Evolutionary conservation across 78 protist species (phyloP).

Genomic region (Dictyostelium intermedium): DNA sequence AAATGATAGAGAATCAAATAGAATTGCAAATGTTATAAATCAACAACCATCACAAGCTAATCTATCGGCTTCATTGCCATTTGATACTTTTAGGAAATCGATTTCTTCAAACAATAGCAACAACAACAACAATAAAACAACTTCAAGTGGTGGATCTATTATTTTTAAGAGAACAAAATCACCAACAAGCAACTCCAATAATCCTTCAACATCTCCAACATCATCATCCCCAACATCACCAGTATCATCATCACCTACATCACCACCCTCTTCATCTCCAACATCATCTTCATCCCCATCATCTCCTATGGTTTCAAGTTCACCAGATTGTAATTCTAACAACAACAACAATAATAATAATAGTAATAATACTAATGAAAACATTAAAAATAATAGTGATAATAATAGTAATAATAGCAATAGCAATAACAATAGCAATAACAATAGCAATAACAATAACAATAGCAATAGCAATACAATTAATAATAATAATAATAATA

Average conservation of each 20-base stretch:
- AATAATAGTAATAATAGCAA: background rate
- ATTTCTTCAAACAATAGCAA: background rate
- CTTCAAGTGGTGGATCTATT: background rate
- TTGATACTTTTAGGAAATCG: background rate
- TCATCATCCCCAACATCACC: background rate
- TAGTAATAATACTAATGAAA: conserved; percentile 5
- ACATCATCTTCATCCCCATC: background rate
- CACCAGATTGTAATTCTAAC: background rate
- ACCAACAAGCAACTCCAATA: background rate
- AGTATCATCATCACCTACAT: background rate
- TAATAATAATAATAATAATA: background rate
- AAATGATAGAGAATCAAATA: conserved; percentile 4
- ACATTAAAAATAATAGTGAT: conserved; percentile 1
- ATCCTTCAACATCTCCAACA: background rate
- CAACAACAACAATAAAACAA: background rate
- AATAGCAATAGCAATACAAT: background rate
- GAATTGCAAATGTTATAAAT: background rate
- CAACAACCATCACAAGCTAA: background rate
- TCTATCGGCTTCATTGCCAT: background rate
- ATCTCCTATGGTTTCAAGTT: background rate
- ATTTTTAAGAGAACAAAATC: background rate
- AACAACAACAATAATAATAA: background rate
- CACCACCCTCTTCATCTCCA: background rate
- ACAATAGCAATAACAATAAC: background rate
- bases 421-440: background rate